Evolutionary conservation across 768 basidiomycete species (phyloP).

Genomic region (Tulasnella sp.): DNA sequence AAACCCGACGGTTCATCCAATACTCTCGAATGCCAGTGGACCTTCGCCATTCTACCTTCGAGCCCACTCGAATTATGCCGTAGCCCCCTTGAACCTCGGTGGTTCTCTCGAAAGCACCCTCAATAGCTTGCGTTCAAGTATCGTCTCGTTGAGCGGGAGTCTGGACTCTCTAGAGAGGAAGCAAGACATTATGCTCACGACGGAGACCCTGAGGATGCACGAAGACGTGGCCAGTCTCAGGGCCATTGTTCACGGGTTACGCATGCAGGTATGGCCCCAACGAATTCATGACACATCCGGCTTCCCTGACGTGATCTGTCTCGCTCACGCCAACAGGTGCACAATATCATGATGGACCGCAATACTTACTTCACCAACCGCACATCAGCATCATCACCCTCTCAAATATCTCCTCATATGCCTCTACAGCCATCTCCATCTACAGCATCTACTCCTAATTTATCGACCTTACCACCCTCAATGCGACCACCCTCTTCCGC

Average conservation of each 20-base stretch:
- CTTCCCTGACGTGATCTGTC: neutral
- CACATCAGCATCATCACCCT: neutral
- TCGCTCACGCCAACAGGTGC: conserved; percentile 32
- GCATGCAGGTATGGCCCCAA: conserved; percentile 51
- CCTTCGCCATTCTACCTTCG: conserved; percentile 5
- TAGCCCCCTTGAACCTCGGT: conserved; percentile 51
- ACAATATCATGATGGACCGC: conserved; percentile 65
- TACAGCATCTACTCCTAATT: conserved; percentile 1
- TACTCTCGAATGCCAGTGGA: neutral
- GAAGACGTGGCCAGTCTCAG: conserved; percentile 63
- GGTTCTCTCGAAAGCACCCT: conserved; percentile 54
- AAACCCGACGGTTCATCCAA: neutral
- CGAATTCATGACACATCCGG: conserved; percentile 1
- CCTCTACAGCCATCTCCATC: neutral
- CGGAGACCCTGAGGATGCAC: conserved; percentile 56
- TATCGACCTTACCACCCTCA: neutral
- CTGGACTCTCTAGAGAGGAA: conserved; percentile 50
- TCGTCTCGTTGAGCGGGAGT: conserved; percentile 46
- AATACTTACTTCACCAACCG: conserved; percentile 31
- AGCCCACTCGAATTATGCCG: conserved; percentile 16
- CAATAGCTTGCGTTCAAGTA: conserved; percentile 42
- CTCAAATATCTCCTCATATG: neutral
- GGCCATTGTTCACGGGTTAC: conserved; percentile 56
- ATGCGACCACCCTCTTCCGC: neutral
- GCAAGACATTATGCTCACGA: conserved; percentile 52